Percentiles rank a stretch among this genome's conserved stretches.
phyloP scores from a whole-genome alignment of 2,329 filamentous ascomycete genomes.

The Pseudocercospora crystallina region DNA sequence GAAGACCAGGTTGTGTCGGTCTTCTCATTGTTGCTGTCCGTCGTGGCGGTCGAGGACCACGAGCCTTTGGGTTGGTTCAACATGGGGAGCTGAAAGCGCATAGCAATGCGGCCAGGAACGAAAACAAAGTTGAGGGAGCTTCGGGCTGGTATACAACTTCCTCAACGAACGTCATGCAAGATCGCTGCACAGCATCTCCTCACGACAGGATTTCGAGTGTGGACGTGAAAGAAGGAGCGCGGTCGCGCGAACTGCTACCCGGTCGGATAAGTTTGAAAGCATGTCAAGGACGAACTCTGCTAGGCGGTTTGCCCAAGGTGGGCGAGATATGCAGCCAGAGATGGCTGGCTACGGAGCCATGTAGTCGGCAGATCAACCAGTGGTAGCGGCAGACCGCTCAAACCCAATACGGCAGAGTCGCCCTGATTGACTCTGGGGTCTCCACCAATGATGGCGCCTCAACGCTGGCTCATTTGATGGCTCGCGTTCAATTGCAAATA shows the following conservation, averaged over 20 bases:
- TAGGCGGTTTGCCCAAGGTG: constrained; percentile 10
- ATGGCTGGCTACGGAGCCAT: too few relatives aligned
- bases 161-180: constrained; percentile 9
- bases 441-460: constrained; percentile 12
- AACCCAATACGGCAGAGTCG: constrained; percentile 4
- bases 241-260: constrained; percentile 15
- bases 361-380: constrained; percentile 7
- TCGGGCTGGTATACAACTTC: too few relatives aligned
- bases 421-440: constrained; percentile 9
- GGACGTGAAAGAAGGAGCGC: constrained; percentile 9
- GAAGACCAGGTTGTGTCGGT: constrained; percentile 9
- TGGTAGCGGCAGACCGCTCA: constrained; percentile 4
- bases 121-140: too few relatives aligned
- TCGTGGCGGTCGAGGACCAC: constrained; percentile 14
- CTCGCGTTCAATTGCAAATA: too few relatives aligned
- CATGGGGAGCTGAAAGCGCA: constrained; percentile 10
- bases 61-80: constrained; percentile 14
- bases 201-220: constrained; percentile 1
- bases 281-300: constrained; percentile 14
- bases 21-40: constrained; percentile 11
- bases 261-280: constrained; percentile 16
- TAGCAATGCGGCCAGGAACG: not conserved
- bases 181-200: constrained; percentile 2
- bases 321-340: constrained; percentile 7
- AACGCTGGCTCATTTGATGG: too few relatives aligned